Evolutionary conservation across 306 rosid genomes (phyloP).

Genomic region (Dryas alaskensis): DNA sequence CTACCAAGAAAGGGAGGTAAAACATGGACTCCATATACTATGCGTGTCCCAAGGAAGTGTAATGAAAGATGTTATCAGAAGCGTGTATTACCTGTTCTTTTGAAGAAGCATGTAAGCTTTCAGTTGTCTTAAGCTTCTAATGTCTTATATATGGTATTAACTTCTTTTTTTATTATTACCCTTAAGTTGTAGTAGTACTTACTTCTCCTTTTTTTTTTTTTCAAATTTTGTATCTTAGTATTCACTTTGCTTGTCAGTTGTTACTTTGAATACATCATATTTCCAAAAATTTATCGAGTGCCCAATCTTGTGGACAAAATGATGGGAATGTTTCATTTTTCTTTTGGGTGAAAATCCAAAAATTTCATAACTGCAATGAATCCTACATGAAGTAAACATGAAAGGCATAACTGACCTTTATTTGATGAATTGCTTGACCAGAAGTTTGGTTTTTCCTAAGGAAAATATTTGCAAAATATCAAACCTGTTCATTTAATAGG

Average conservation of each 20-base stretch:
- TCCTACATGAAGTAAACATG: not conserved
- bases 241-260: not conserved
- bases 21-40: slow-evolving; percentile 53
- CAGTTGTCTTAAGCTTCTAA: slow-evolving; percentile 31
- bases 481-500: not conserved
- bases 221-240: not conserved
- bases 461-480: not conserved
- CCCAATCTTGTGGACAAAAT: not conserved
- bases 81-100: slow-evolving; percentile 83
- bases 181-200: slow-evolving; percentile 5
- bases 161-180: slow-evolving; percentile 18
- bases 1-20: slow-evolving; percentile 74
- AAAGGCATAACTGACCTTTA: not conserved
- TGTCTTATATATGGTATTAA: slow-evolving; percentile 12
- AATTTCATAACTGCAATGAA: not conserved
- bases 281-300: not conserved
- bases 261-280: not conserved
- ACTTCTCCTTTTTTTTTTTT: not conserved
- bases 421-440: not conserved
- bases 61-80: slow-evolving; percentile 82
- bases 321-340: not conserved
- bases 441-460: not conserved
- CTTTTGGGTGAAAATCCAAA: not conserved
- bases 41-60: slow-evolving; percentile 98
- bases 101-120: slow-evolving; percentile 88